These are phyloP conservation scores for Astrothelium macrocarpum DNA, from an alignment of 495 filamentous ascomycete genomes.

Conservation along the genomic window DNA sequence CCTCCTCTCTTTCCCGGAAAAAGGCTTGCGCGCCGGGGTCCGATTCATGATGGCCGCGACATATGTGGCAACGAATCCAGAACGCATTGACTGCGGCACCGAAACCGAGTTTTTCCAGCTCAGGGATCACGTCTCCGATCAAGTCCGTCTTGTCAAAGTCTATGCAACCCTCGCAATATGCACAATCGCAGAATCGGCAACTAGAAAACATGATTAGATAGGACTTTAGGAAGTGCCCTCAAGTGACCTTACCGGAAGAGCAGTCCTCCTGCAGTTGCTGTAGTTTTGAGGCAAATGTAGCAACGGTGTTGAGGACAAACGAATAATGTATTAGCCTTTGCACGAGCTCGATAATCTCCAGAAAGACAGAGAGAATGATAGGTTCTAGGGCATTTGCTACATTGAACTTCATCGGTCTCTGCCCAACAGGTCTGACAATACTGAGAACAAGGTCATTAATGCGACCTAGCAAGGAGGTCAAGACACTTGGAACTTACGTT, in stretches of 20 bases:
- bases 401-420: slow-evolving; percentile 38
- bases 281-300: slow-evolving; percentile 44
- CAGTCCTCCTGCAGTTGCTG: slow-evolving; percentile 48
- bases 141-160: slow-evolving; percentile 45
- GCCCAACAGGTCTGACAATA: slow-evolving; percentile 50
- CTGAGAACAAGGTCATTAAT: slow-evolving; percentile 11
- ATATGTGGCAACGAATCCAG: slow-evolving; percentile 42
- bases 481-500: slow-evolving; percentile 23
- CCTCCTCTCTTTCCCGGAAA: slow-evolving; percentile 21
- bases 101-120: slow-evolving; percentile 44
- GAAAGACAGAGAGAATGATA: slow-evolving; percentile 49
- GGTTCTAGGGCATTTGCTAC: slow-evolving; percentile 46
- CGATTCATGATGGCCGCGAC: slow-evolving; percentile 30
- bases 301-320: slow-evolving; percentile 54
- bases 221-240: neutral
- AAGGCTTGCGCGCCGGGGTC: slow-evolving; percentile 26
- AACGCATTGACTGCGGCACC: slow-evolving; percentile 36
- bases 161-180: slow-evolving; percentile 55
- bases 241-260: slow-evolving; percentile 36
- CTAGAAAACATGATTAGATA: neutral
- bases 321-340: slow-evolving; percentile 34
- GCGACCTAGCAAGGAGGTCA: neutral
- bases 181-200: slow-evolving; percentile 48
- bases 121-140: slow-evolving; percentile 41
- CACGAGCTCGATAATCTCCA: slow-evolving; percentile 29